Percentiles rank a stretch among this genome's conserved stretches.
Conservation (phyloP, 495 filamentous ascomycete genomes). For the Aspergillus olivimuriae region DNA sequence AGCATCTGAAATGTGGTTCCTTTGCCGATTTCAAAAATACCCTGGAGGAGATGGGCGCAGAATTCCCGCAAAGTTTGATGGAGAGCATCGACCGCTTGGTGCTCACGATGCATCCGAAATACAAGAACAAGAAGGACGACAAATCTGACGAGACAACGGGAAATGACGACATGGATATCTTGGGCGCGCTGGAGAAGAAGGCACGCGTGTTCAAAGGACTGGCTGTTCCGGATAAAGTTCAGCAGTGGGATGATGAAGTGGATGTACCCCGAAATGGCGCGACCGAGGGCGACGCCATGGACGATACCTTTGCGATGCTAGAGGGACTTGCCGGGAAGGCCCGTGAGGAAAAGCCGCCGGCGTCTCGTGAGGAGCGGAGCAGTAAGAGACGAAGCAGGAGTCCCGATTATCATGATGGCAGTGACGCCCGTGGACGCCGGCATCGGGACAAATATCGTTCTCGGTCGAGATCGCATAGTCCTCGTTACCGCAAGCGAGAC, state of each 20-base stretch:
- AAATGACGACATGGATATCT: constrained; percentile 31
- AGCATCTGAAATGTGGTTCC: constrained; percentile 68
- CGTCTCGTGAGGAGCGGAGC: constrained; percentile 24
- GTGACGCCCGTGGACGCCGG: constrained; percentile 46
- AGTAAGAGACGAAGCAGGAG: constrained; percentile 67
- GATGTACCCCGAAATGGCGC: constrained; percentile 19
- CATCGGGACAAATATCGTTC: constrained; percentile 49
- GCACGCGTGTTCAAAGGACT: constrained; percentile 82
- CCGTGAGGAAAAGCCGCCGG: constrained; percentile 29
- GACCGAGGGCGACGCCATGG: constrained; percentile 58
- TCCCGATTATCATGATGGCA: constrained; percentile 56
- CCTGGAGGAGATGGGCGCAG: constrained; percentile 69
- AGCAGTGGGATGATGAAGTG: constrained; percentile 48
- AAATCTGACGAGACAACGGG: constrained; percentile 9
- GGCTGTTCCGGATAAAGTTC: constrained; percentile 75
- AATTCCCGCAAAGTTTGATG: constrained; percentile 83
- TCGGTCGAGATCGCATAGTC: constrained; percentile 49
- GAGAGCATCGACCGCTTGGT: constrained; percentile 88
- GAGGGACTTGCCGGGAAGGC: constrained; percentile 77
- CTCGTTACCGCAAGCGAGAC: constrained; percentile 40
- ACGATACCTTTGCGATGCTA: constrained; percentile 88
- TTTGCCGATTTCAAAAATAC: constrained; percentile 64
- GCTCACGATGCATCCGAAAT: constrained; percentile 82
- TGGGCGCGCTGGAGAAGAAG: constrained; percentile 53
- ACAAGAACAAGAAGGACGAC: constrained; percentile 47